These are phyloP conservation scores for Picochlorum sp. DNA, from an alignment of 139 green algal genomes.

Conservation along the genomic window DNA sequence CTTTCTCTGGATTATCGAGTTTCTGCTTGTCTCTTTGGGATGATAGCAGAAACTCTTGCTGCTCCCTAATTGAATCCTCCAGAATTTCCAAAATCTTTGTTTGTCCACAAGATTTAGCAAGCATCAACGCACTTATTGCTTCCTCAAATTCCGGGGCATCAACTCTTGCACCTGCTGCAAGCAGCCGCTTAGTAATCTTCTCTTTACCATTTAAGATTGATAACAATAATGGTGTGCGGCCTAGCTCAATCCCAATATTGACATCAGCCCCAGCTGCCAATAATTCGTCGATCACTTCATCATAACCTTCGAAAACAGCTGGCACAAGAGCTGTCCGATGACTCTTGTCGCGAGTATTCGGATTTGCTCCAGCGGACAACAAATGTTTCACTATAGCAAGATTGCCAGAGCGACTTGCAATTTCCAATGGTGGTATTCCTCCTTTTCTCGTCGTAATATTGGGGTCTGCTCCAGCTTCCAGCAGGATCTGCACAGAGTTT, in stretches of 20 bases:
- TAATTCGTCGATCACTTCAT: constrained; percentile 17
- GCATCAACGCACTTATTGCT: too few relatives aligned
- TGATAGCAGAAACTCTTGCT: too few relatives aligned
- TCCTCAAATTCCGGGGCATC: too few relatives aligned
- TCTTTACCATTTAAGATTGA: constrained; percentile 20
- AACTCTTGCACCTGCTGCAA: constrained; percentile 21
- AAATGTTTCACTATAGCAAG: constrained; percentile 14
- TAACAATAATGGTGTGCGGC: constrained; percentile 33
- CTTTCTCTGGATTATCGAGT: too few relatives aligned
- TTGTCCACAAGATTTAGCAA: too few relatives aligned
- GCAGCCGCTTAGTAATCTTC: constrained; percentile 12
- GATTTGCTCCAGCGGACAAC: too few relatives aligned
- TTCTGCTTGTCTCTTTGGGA: too few relatives aligned
- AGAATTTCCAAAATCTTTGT: too few relatives aligned
- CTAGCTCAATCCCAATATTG: constrained; percentile 16
- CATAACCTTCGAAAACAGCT: constrained; percentile 13
- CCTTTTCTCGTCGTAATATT: too few relatives aligned
- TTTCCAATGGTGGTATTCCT: too few relatives aligned
- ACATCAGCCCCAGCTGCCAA: constrained; percentile 11
- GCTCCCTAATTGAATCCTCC: too few relatives aligned
- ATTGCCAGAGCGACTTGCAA: constrained; percentile 21
- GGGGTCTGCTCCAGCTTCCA: neutral
- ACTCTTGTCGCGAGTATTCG: too few relatives aligned
- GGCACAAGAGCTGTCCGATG: constrained; percentile 33
- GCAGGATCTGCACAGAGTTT: neutral